A percentile compares a stretch with the other conserved stretches of the same genome.
Evolutionary conservation across 2,329 filamentous ascomycete species (phyloP).

Genomic region (Neofusicoccum laricinum): DNA sequence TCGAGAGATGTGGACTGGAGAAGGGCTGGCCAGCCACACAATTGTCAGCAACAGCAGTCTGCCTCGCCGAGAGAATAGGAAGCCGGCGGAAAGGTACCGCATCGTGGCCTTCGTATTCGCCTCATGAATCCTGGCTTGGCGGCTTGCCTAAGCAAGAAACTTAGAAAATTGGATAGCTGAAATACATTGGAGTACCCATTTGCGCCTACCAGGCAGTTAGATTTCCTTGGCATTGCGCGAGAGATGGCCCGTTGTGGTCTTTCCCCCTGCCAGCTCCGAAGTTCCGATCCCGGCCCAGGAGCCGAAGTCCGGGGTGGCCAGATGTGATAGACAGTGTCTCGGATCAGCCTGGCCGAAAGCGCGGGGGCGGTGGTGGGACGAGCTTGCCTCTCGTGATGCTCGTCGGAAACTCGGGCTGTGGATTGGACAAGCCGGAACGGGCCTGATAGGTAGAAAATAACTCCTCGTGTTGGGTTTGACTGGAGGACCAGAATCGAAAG

Average conservation of each 20-base stretch:
- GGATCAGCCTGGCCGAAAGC: background rate
- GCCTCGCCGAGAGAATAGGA: background rate
- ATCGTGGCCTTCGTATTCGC: background rate
- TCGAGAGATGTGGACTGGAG: background rate
- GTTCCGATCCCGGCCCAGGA: background rate
- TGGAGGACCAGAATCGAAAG: background rate
- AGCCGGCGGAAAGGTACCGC: background rate
- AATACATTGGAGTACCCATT: background rate
- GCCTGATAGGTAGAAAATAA: background rate
- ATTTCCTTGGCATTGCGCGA: background rate
- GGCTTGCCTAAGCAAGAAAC: background rate
- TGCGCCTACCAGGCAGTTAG: background rate
- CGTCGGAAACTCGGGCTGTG: background rate
- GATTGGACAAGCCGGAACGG: background rate
- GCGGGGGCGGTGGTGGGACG: background rate
- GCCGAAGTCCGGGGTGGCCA: background rate
- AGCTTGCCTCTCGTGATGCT: background rate
- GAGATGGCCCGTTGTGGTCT: background rate
- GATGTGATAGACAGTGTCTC: background rate
- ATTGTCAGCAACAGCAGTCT: background rate
- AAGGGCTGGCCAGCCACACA: background rate
- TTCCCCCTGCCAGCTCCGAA: background rate
- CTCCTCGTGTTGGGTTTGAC: no score
- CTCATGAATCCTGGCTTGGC: constrained; percentile 1
- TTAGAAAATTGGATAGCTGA: background rate